Conservation (phyloP, 2,329 filamentous ascomycete species). For the Eutypa lata region DNA sequence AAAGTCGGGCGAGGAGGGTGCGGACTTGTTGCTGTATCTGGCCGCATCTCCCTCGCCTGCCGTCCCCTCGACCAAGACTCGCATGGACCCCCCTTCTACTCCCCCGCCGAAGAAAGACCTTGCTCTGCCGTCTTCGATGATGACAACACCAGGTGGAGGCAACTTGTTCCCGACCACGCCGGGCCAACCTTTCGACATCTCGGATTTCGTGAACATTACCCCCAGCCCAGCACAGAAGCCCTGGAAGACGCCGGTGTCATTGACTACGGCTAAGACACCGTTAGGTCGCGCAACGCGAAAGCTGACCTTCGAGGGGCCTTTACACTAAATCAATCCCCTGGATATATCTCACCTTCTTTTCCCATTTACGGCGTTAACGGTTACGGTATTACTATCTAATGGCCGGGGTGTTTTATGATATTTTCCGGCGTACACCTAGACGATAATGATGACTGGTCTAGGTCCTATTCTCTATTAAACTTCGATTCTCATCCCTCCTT, state of each 20-base stretch:
- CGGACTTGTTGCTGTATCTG: slow-evolving; percentile 77
- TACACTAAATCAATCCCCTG: slow-evolving; percentile 19
- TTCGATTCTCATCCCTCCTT: no score
- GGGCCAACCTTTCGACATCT: slow-evolving; percentile 82
- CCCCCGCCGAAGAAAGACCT: slow-evolving; percentile 69
- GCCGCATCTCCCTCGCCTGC: slow-evolving; percentile 89
- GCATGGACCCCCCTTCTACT: slow-evolving; percentile 71
- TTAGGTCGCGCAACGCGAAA: slow-evolving; percentile 68
- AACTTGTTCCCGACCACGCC: slow-evolving; percentile 74
- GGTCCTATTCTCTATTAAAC: no score
- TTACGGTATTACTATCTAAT: background rate
- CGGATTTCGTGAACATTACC: slow-evolving; percentile 96
- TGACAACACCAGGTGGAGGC: slow-evolving; percentile 76
- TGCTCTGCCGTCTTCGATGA: slow-evolving; percentile 77
- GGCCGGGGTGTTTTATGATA: background rate
- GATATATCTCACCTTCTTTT: background rate
- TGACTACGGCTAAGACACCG: slow-evolving; percentile 49
- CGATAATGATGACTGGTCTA: no score
- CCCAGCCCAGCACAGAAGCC: slow-evolving; percentile 88
- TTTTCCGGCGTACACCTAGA: background rate
- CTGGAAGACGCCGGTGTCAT: slow-evolving; percentile 76
- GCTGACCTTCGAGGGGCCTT: slow-evolving; percentile 79
- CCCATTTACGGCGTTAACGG: background rate
- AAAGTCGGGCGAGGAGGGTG: slow-evolving; percentile 73
- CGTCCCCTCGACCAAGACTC: slow-evolving; percentile 49